Conservation (phyloP, 495 filamentous ascomycete species). For the Xylaria castorea region DNA sequence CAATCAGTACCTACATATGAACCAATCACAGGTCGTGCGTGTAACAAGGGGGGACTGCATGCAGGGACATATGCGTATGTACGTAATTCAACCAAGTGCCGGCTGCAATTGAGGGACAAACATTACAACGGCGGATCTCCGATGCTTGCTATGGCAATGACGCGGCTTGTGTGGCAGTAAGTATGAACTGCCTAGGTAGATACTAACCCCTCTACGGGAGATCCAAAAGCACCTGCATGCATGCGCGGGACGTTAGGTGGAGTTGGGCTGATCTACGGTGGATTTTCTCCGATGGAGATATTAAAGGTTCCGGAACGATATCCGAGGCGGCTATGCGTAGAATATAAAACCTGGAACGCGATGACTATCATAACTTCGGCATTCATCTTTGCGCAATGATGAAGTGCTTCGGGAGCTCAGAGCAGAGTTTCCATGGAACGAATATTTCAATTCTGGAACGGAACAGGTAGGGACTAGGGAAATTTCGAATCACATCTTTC, state of each 20-base stretch:
- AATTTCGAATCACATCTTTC: neutral
- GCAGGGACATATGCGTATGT: neutral
- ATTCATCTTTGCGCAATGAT: neutral
- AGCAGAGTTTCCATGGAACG: neutral
- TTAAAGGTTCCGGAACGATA: slow-evolving; percentile 6
- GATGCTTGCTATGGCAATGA: neutral
- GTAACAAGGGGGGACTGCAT: neutral
- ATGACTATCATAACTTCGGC: neutral
- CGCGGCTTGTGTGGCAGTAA: neutral
- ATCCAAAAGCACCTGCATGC: neutral
- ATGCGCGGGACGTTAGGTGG: neutral
- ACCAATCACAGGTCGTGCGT: neutral
- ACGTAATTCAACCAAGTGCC: slow-evolving; percentile 1
- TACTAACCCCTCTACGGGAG: neutral
- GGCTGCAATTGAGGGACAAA: neutral
- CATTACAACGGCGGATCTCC: neutral
- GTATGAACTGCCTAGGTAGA: neutral
- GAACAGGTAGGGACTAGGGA: neutral
- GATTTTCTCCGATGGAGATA: neutral
- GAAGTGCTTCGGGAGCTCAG: neutral
- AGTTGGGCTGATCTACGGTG: neutral
- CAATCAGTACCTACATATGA: neutral
- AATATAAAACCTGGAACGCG: neutral
- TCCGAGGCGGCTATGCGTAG: slow-evolving; percentile 12
- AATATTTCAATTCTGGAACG: neutral